These are phyloP conservation scores for Fusarium anguioides DNA, from an alignment of 2,329 filamentous ascomycete genomes.

Conservation along the genomic window DNA sequence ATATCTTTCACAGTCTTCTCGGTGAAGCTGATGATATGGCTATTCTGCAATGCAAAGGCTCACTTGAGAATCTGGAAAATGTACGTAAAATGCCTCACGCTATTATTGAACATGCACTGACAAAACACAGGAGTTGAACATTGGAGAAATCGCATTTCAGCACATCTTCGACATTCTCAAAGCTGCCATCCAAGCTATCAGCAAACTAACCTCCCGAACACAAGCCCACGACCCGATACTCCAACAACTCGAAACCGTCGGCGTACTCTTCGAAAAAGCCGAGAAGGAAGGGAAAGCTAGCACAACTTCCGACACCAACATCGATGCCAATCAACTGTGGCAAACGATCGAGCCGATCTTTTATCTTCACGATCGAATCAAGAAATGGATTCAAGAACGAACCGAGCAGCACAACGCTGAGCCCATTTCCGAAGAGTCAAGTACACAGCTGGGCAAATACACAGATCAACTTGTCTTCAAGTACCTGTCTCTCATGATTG, in stretches of 20 bases:
- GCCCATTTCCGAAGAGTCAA: constrained; percentile 29
- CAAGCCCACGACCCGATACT: constrained; percentile 38
- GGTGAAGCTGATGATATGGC: constrained; percentile 65
- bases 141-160: constrained; percentile 55
- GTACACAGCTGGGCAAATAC: constrained; percentile 65
- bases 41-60: constrained; percentile 61
- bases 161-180: constrained; percentile 45
- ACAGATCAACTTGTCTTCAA: constrained; percentile 92
- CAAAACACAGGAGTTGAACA: constrained; percentile 69
- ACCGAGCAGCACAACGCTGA: constrained; percentile 55
- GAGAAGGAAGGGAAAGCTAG: constrained; percentile 33
- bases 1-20: constrained; percentile 75
- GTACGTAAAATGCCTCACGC: not conserved
- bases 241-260: constrained; percentile 43
- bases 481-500: constrained; percentile 85
- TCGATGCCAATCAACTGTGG: constrained; percentile 66
- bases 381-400: constrained; percentile 73
- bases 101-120: constrained; percentile 7
- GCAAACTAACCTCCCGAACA: constrained; percentile 39
- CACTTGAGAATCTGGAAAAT: constrained; percentile 75
- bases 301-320: constrained; percentile 8
- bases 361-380: constrained; percentile 61
- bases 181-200: constrained; percentile 41
- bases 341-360: constrained; percentile 87
- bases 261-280: constrained; percentile 44